Conservation (phyloP, 2,329 filamentous ascomycete species). For the Chaetomiaceae sp. region DNA sequence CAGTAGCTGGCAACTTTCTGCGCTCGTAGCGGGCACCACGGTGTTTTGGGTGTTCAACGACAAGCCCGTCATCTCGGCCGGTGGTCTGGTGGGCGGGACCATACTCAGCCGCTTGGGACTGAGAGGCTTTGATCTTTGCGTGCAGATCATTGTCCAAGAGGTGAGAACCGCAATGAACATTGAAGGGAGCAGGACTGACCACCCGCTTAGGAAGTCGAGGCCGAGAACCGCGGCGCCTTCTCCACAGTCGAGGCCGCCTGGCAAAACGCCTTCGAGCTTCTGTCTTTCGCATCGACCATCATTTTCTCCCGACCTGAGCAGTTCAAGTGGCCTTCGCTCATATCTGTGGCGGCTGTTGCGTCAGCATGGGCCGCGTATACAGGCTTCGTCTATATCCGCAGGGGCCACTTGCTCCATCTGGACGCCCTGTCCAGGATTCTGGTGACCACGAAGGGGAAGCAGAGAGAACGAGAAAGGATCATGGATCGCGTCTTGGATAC, state of each 20-base stretch:
- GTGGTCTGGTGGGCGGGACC: slow-evolving; percentile 46
- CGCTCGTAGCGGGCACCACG: slow-evolving; percentile 41
- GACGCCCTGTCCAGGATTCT: background rate
- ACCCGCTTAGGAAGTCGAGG: slow-evolving; percentile 45
- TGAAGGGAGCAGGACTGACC: background rate
- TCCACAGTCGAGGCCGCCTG: slow-evolving; percentile 63
- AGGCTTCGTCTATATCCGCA: background rate
- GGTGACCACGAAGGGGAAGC: background rate
- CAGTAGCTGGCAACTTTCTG: slow-evolving; percentile 59
- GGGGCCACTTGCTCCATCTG: slow-evolving; percentile 28
- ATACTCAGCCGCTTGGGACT: slow-evolving; percentile 56
- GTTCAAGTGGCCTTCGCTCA: slow-evolving; percentile 58
- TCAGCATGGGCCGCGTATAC: slow-evolving; percentile 31
- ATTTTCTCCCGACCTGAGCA: slow-evolving; percentile 57
- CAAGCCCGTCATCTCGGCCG: slow-evolving; percentile 37
- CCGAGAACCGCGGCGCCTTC: slow-evolving; percentile 45
- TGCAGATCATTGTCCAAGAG: slow-evolving; percentile 40
- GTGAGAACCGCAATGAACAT: background rate
- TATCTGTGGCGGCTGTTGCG: slow-evolving; percentile 52
- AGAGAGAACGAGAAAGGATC: background rate
- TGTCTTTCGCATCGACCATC: slow-evolving; percentile 54
- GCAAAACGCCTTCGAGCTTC: slow-evolving; percentile 66
- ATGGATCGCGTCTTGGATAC: background rate
- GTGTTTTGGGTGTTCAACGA: slow-evolving; percentile 31
- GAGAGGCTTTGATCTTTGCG: slow-evolving; percentile 58